phyloP scores from a whole-genome alignment of 2,329 filamentous ascomycete genomes.

The Fusarium staphyleae region DNA sequence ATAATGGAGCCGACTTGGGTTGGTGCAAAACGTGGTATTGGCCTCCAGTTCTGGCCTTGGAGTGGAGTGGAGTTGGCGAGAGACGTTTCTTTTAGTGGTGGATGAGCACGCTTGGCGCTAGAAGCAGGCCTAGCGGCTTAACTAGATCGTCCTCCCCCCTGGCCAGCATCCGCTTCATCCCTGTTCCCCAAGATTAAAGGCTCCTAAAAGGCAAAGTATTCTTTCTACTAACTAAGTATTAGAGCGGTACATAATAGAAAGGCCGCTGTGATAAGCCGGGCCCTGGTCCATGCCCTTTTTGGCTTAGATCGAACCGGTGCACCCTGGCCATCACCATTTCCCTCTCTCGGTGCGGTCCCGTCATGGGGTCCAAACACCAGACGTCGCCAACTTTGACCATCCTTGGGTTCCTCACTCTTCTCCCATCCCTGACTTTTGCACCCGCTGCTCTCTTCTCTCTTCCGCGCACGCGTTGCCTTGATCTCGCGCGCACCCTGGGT shows the following conservation, averaged over 20 bases:
- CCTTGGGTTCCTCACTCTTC: constrained; percentile 28
- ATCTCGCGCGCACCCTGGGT: too few relatives aligned
- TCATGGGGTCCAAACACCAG: constrained; percentile 40
- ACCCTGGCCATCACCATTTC: constrained; percentile 40
- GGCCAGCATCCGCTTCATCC: constrained; percentile 35
- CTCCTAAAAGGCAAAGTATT: constrained; percentile 1
- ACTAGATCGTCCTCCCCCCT: constrained; percentile 20
- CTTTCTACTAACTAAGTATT: too few relatives aligned
- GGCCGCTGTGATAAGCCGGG: constrained; percentile 21
- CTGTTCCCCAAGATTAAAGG: constrained; percentile 44
- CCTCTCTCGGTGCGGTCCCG: constrained; percentile 22
- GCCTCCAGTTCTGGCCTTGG: too few relatives aligned
- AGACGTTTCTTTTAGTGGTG: constrained; percentile 13
- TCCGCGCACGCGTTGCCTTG: constrained; percentile 9
- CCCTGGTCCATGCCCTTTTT: constrained; percentile 22
- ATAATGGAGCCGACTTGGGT: not conserved
- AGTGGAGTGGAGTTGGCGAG: too few relatives aligned
- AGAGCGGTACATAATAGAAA: constrained; percentile 17
- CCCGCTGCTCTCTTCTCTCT: constrained; percentile 7
- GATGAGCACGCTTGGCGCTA: constrained; percentile 25
- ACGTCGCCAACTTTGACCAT: constrained; percentile 32
- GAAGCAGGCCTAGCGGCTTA: constrained; percentile 8
- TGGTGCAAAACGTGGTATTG: constrained; percentile 23
- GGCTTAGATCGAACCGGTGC: constrained; percentile 13
- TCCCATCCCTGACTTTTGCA: constrained; percentile 19